Evolutionary conservation across 2,329 filamentous ascomycete genomes (phyloP).

Genomic region (Teratosphaeria viscida): DNA sequence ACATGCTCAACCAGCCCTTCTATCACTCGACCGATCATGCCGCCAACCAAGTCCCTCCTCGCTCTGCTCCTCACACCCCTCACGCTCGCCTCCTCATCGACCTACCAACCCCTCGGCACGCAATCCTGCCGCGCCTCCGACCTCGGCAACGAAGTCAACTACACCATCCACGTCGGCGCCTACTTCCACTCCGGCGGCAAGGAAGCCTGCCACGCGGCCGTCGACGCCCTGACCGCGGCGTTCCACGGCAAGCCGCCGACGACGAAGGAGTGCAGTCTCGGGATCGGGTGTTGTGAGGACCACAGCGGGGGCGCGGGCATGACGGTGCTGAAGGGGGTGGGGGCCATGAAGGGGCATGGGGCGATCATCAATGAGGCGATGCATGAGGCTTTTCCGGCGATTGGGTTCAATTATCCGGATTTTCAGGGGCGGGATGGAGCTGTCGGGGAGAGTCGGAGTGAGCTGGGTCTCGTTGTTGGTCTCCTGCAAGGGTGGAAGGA

Average conservation of each 20-base stretch:
- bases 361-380: background rate
- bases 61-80: background rate
- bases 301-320: background rate
- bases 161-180: background rate
- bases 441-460: too few relatives aligned
- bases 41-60: background rate
- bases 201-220: background rate
- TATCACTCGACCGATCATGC: too few relatives aligned
- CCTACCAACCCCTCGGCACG: background rate
- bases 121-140: background rate
- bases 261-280: background rate
- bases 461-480: too few relatives aligned
- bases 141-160: background rate
- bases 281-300: background rate
- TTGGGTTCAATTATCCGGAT: background rate
- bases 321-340: background rate
- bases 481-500: too few relatives aligned
- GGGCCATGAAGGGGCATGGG: background rate
- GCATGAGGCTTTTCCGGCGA: background rate
- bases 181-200: background rate
- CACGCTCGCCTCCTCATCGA: background rate
- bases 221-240: background rate
- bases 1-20: too few relatives aligned
- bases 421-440: background rate
- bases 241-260: background rate